Evolutionary conservation across 1,139 yeast genomes (phyloP).

Genomic region (Suhomyces bokatorum): DNA sequence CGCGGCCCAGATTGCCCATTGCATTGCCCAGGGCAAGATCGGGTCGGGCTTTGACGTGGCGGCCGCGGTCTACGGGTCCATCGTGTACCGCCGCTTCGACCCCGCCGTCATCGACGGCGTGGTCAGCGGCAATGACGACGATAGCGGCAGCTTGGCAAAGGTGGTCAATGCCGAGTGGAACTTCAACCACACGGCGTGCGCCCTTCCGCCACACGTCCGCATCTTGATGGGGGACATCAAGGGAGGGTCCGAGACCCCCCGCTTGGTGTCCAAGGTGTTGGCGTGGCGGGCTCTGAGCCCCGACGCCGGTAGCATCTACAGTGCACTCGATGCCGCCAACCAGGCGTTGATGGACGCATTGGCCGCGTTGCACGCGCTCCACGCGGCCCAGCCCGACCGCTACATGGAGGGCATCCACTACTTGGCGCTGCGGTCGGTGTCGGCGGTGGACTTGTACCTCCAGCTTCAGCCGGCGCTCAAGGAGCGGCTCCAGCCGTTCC

Average conservation of each 20-base stretch:
- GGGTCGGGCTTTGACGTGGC: conserved; percentile 98
- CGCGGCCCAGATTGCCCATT: conserved; percentile 84
- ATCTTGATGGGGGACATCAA: conserved; percentile 90
- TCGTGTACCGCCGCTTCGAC: conserved; percentile 71
- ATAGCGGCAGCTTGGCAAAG: conserved; percentile 25
- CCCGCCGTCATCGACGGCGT: conserved; percentile 48
- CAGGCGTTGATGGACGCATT: conserved; percentile 53
- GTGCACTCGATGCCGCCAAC: conserved; percentile 58
- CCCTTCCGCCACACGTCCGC: conserved; percentile 65
- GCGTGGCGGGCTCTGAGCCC: conserved; percentile 64
- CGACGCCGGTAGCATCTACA: conserved; percentile 56
- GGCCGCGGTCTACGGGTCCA: conserved; percentile 90
- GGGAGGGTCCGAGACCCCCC: conserved; percentile 94
- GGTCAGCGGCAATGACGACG: conserved; percentile 1
- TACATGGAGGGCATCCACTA: conserved; percentile 18
- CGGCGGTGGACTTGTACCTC: not conserved
- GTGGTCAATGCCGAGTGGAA: conserved; percentile 61
- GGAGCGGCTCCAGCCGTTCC: conserved; percentile 17
- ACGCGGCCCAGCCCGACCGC: conserved; percentile 22
- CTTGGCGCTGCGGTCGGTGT: not conserved
- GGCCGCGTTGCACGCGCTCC: conserved; percentile 35
- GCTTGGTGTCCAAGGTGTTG: conserved; percentile 73
- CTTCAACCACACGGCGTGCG: conserved; percentile 51
- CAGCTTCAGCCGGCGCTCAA: conserved; percentile 1
- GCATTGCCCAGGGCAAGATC: conserved; percentile 89